phyloP scores from a whole-genome alignment of 441 rosid species.

The Brassica balearica region DNA sequence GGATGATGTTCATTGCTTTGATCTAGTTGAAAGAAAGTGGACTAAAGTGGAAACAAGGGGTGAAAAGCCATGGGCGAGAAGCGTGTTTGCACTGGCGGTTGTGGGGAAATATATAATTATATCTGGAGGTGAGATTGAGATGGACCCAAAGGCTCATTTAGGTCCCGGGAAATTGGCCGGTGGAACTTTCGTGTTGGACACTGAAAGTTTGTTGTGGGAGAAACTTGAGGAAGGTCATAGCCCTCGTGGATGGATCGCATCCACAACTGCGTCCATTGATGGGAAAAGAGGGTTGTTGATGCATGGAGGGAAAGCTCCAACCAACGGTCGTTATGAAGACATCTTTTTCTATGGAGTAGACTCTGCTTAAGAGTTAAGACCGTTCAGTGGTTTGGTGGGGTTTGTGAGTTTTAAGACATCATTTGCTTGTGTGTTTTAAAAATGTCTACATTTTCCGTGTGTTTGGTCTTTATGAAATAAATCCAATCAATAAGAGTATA shows the following conservation, averaged over 20 bases:
- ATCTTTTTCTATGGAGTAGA: conserved; percentile 52
- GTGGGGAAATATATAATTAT: no score
- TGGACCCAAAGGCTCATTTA: no score
- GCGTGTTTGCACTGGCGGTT: no score
- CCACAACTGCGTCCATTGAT: conserved; percentile 46
- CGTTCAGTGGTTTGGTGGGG: background rate
- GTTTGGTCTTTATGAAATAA: background rate
- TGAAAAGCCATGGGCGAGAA: no score
- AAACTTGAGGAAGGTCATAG: conserved; percentile 52
- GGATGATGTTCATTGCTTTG: conserved; percentile 1
- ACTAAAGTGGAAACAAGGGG: conserved; percentile 46
- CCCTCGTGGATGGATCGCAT: conserved; percentile 86
- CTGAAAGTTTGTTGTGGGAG: no score
- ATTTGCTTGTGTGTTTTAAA: background rate
- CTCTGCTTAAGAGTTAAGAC: conserved; percentile 21
- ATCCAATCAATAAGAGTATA: conserved; percentile 8
- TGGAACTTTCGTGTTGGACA: no score
- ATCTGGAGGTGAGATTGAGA: no score
- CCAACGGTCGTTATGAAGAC: conserved; percentile 80
- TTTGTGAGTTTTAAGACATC: conserved; percentile 6
- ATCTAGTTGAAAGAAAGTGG: conserved; percentile 4
- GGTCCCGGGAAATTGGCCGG: no score
- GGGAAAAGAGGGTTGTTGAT: conserved; percentile 68
- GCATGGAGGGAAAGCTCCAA: conserved; percentile 75
- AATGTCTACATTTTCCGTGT: background rate